Conservation (phyloP, 108 stramenopile genomes). For the Cyclotella atomus region DNA sequence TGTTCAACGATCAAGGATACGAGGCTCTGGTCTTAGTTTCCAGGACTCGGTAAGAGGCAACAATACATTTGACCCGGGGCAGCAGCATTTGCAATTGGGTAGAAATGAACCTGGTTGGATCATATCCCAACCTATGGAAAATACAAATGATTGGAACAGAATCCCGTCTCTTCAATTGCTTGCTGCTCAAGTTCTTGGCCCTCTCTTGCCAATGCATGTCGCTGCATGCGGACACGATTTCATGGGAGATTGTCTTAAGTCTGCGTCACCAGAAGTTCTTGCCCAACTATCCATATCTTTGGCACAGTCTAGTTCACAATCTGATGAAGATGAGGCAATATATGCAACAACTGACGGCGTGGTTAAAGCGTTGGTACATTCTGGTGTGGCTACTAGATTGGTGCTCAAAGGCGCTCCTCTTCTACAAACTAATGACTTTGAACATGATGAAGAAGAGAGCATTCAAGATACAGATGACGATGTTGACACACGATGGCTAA, state of each 20-base stretch:
- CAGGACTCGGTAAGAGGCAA: background rate
- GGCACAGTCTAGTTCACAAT: slow-evolving; percentile 10
- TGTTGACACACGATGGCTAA: slow-evolving; percentile 28
- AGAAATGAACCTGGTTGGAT: slow-evolving; percentile 40
- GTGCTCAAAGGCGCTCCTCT: slow-evolving; percentile 24
- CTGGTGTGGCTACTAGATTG: slow-evolving; percentile 34
- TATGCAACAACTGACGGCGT: slow-evolving; percentile 28
- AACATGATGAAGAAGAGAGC: background rate
- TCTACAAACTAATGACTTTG: background rate
- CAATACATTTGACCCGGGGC: background rate
- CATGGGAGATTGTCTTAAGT: slow-evolving; percentile 33
- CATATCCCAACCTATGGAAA: background rate
- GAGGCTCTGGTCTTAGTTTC: background rate
- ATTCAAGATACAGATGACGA: background rate
- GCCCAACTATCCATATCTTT: slow-evolving; percentile 33
- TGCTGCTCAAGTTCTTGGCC: slow-evolving; percentile 28
- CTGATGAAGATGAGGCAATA: background rate
- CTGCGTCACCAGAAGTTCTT: slow-evolving; percentile 21
- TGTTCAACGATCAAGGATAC: slow-evolving; percentile 24
- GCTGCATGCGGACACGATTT: slow-evolving; percentile 19
- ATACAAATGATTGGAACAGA: background rate
- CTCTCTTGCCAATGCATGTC: slow-evolving; percentile 30
- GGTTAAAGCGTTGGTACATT: slow-evolving; percentile 28
- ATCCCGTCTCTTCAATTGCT: slow-evolving; percentile 29
- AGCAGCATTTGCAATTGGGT: background rate